phyloP scores from a whole-genome alignment of 331 rosid species.

The Rhamnella rubrinervis region DNA sequence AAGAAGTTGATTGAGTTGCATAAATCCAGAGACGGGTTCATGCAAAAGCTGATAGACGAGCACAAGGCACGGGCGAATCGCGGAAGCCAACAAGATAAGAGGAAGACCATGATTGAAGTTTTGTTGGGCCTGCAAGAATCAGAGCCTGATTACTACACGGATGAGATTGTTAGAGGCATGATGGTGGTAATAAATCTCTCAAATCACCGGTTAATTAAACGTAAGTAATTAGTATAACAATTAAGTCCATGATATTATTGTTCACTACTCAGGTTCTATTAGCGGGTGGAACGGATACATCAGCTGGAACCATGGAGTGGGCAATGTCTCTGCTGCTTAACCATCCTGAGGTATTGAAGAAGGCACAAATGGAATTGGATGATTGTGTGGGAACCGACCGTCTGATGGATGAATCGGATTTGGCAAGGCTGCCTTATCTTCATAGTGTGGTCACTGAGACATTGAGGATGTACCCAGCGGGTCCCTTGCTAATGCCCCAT shows the following conservation, averaged over 20 bases:
- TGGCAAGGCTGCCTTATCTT: slow-evolving; percentile 23
- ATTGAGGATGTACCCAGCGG: slow-evolving; percentile 27
- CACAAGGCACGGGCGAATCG: background rate
- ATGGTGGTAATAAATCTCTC: slow-evolving; percentile 29
- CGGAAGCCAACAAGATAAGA: background rate
- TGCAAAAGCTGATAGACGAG: slow-evolving; percentile 35
- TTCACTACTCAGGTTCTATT: slow-evolving; percentile 3
- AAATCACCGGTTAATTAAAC: background rate
- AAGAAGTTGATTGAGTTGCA: slow-evolving; percentile 14
- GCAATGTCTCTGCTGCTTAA: slow-evolving; percentile 32
- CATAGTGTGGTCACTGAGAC: slow-evolving; percentile 31
- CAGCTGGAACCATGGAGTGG: slow-evolving; percentile 41
- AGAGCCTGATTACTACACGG: slow-evolving; percentile 45
- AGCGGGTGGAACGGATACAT: slow-evolving; percentile 34
- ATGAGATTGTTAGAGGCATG: slow-evolving; percentile 51
- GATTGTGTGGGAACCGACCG: background rate
- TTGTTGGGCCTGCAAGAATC: slow-evolving; percentile 41
- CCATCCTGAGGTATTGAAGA: slow-evolving; percentile 23
- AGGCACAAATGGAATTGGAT: slow-evolving; percentile 19
- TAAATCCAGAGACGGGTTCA: slow-evolving; percentile 16
- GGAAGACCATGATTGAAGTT: slow-evolving; percentile 49
- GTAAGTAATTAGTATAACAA: too few species aligned
- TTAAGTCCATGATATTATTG: background rate
- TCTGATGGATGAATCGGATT: slow-evolving; percentile 33
- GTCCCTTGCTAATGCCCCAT: slow-evolving; percentile 27